Evolutionary conservation across 202 grass and related monocot genomes (phyloP).

Genomic region (Digitaria exilis): DNA sequence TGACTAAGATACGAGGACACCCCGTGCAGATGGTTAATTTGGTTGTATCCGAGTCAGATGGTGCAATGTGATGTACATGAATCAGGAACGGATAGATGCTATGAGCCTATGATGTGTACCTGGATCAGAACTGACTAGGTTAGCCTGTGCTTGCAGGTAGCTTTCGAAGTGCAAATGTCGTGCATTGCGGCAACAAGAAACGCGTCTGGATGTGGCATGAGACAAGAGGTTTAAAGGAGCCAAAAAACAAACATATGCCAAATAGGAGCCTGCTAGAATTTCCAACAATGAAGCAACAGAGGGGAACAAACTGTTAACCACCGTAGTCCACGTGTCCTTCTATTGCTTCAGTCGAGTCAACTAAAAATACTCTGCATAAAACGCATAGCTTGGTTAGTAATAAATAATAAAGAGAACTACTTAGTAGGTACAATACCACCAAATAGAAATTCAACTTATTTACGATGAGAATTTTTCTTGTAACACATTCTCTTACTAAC

Average conservation of each 20-base stretch:
- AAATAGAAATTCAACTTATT: not conserved
- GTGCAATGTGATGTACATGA: not conserved
- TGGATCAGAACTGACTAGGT: slow-evolving; percentile 10
- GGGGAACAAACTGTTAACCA: not conserved
- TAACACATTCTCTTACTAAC: not conserved
- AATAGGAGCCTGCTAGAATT: not conserved
- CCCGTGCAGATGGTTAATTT: not conserved
- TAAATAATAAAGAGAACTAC: not conserved
- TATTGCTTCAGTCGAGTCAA: not conserved
- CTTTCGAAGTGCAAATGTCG: not conserved
- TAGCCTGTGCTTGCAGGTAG: not conserved
- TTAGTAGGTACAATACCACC: not conserved
- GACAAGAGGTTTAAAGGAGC: not conserved
- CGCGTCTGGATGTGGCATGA: not conserved
- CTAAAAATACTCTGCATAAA: not conserved
- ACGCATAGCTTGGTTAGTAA: not conserved
- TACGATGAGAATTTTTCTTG: not conserved
- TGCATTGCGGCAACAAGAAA: slow-evolving; percentile 13
- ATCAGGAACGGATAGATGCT: not conserved
- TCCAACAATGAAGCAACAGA: not conserved
- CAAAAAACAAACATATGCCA: not conserved
- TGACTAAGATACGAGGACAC: not conserved
- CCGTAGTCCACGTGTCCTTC: not conserved
- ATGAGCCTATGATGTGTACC: slow-evolving; percentile 5
- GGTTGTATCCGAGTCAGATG: slow-evolving; percentile 22